Base-by-base conservation (phyloP, 2,329 filamentous ascomycete genomes). In the Aurifilum marmelostoma region DNA sequence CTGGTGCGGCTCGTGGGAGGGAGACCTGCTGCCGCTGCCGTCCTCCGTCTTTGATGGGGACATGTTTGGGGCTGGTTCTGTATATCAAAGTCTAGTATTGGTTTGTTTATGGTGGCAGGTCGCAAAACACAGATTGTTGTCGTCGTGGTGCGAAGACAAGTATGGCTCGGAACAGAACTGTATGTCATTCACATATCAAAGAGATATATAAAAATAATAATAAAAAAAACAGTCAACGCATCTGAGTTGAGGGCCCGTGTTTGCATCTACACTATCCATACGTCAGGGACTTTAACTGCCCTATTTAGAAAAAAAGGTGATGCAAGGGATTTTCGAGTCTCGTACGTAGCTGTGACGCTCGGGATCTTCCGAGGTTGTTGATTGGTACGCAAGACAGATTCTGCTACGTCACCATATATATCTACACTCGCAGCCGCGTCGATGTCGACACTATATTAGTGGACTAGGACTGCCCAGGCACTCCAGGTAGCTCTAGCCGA, bases 1-100 rank as follows among this genome's bases (percentile, higher is more conserved):
- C 47, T 74, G 75, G 62, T 76, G 75, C 4, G 74, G 71, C 37
- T 76, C 71, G 24, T 65, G 24, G 5, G 60, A 27, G 16, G 65
- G 52, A 6, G 59, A 14, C 37, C 72, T 68, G n/a, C 66, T 39
- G 67, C 67, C 68, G 5, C 16, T 32, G 37, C 73, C 73, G 34
- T 71, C 58, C 3, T 56, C 5, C 16, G 21, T 29, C 9, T 32
- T 24, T 6, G 63, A 39, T 21, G 65, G 34, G 16, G 61, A 32
- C 65, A 67, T 67, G 2, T 24, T 37, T 7, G 24, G 27, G 32
- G 24, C 11, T 37, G 14, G 3, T 1, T 14, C 37, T 32, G 34
- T n/a, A n/a, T n/a, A n/a, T n/a, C n/a, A n/a, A n/a, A n/a, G n/a
- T n/a, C n/a, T n/a, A n/a, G n/a, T n/a, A n/a, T n/a, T n/a, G n/a